Evolutionary conservation across 805 yeast species (phyloP), one percentile per base, ranked within the genome.

Genomic region (Saturnispora kantuleensis): DNA sequence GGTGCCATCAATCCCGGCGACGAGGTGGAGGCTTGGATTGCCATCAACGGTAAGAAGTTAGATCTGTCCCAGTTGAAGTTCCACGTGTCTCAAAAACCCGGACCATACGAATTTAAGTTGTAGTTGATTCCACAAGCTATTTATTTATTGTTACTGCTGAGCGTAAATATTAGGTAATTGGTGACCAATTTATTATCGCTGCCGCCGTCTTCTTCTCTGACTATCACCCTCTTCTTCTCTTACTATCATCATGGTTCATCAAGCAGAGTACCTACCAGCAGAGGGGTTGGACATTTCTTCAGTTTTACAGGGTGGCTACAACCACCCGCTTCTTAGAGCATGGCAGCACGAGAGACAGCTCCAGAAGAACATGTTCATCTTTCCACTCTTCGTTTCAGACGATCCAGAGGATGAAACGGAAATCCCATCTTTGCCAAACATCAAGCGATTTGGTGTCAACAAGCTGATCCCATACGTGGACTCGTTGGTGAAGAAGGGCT

Each of bases 271-370:
- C 56, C 66, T 83, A 42, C 75, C 77, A 13, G 65, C 69, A 1
- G 68, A 71, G 18, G 75, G 74, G 31, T 76, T 89, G 1, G 68
- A 72, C 32, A 76, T 86, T 49, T 72, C 87, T 11, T 84, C 95
- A 6, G 68, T 93, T 35, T 70, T 93, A 36, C 90, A 93, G 50
- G 96, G 97, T 48, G 97, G 97, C 3, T 93, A 89, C 66, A 84
- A 85, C 63, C 95, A 89, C 57, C 94, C 96, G 1, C 70, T 90
- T 38, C 58, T 86, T 16, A 75, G 98, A 55, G 80, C 76, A 60
- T 93, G 98, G 98, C 98, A 93, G 63, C 75, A 74, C 52, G 90
- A 82, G 59, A 75, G 88, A 54, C 90, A 80, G 62, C 71, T 93
- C 45, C 72, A 82, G 30, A 93, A 93, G 64, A 81, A 75, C 60